Conservation (phyloP, 805 yeast species). For the Metschnikowia koreensis region DNA sequence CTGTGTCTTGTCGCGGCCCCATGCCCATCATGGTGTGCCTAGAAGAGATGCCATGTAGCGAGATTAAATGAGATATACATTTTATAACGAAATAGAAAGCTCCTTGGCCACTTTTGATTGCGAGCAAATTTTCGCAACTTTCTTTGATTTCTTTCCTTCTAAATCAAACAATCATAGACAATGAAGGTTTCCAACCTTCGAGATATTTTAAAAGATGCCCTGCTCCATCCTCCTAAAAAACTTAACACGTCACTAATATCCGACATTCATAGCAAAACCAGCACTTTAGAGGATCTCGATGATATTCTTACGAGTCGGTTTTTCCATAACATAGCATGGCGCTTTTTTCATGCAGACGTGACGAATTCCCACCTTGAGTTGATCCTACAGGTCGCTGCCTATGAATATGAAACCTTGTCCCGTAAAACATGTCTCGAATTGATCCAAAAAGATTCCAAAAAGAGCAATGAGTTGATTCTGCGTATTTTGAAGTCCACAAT, state of each 20-base stretch:
- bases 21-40: slow-evolving; percentile 7
- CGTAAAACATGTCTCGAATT: slow-evolving; percentile 9
- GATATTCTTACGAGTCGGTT: slow-evolving; percentile 18
- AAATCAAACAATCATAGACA: not conserved
- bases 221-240: slow-evolving; percentile 9
- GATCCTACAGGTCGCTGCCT: slow-evolving; percentile 22
- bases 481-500: slow-evolving; percentile 26
- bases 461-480: slow-evolving; percentile 26
- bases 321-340: slow-evolving; percentile 40
- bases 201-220: slow-evolving; percentile 3
- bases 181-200: slow-evolving; percentile 5
- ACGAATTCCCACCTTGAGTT: slow-evolving; percentile 40
- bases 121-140: too few relatives aligned
- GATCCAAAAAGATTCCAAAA: slow-evolving; percentile 19
- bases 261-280: slow-evolving; percentile 9
- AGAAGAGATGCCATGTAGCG: not conserved
- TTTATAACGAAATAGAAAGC: too few relatives aligned
- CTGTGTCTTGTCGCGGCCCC: slow-evolving; percentile 4
- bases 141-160: not conserved
- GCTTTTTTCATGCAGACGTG: slow-evolving; percentile 37
- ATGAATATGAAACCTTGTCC: slow-evolving; percentile 10
- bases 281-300: slow-evolving; percentile 4
- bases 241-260: slow-evolving; percentile 11
- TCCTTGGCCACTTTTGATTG: too few relatives aligned
- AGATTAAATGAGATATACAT: not conserved